These are phyloP conservation scores for Celoporthe dispersa DNA, from an alignment of 2,329 filamentous ascomycete genomes.

Conservation along the genomic window DNA sequence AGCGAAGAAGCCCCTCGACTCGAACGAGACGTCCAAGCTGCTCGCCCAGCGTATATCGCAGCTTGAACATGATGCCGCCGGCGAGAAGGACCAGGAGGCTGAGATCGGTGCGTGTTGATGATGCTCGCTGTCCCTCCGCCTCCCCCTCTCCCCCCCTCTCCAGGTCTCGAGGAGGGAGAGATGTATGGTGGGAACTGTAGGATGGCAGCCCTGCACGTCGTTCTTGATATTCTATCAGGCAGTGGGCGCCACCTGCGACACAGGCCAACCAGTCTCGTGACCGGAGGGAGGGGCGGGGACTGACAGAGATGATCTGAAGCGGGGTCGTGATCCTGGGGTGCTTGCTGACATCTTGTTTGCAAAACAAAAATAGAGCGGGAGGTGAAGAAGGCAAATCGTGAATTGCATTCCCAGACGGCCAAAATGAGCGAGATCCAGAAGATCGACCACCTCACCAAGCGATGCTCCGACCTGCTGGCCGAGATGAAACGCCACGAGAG, in stretches of 20 bases:
- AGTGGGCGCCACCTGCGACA: not conserved
- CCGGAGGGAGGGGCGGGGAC: not conserved
- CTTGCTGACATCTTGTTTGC: slow-evolving; percentile 33
- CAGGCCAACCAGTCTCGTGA: not conserved
- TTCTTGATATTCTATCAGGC: not conserved
- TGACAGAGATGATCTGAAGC: not conserved
- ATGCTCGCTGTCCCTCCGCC: not conserved
- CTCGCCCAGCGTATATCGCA: slow-evolving; percentile 94
- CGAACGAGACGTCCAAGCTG: slow-evolving; percentile 87
- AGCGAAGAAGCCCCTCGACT: slow-evolving; percentile 82
- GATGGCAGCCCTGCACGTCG: not conserved
- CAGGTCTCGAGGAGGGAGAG: not conserved
- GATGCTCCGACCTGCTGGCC: slow-evolving; percentile 86
- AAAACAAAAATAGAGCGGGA: slow-evolving; percentile 82
- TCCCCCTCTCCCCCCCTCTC: not conserved
- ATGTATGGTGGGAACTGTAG: not conserved
- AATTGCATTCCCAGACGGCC: slow-evolving; percentile 83
- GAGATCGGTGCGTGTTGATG: slow-evolving; percentile 74
- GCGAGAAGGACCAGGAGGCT: slow-evolving; percentile 92
- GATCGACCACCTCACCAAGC: slow-evolving; percentile 86
- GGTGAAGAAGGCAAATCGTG: slow-evolving; percentile 91
- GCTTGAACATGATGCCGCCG: slow-evolving; percentile 88
- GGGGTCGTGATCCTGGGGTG: not conserved
- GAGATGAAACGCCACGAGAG: slow-evolving; percentile 96
- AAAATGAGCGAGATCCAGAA: slow-evolving; percentile 93